phyloP scores from a whole-genome alignment of 2,329 filamentous ascomycete genomes.

The Microdochium nivale region DNA sequence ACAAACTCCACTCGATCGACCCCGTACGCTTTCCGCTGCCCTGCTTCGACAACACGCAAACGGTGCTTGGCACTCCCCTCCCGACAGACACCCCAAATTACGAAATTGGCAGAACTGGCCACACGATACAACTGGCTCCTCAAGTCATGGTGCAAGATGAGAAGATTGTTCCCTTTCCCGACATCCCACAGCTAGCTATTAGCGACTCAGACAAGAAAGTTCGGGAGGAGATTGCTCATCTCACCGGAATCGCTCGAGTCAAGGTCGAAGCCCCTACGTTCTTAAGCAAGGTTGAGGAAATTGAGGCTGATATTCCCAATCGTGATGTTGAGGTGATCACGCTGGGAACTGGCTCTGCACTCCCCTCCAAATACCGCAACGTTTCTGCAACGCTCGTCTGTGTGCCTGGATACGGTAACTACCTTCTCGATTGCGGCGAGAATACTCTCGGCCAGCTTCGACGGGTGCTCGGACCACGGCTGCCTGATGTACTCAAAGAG shows the following conservation, averaged over 20 bases:
- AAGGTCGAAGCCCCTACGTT: constrained; percentile 35
- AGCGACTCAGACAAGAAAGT: constrained; percentile 39
- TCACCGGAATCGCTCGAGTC: constrained; percentile 11
- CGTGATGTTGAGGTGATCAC: constrained; percentile 75
- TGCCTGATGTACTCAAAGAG: constrained; percentile 68
- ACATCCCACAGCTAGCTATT: constrained; percentile 34
- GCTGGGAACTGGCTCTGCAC: constrained; percentile 82
- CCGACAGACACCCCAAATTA: constrained; percentile 12
- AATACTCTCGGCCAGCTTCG: constrained; percentile 83
- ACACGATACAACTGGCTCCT: constrained; percentile 37
- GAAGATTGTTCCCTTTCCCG: constrained; percentile 36
- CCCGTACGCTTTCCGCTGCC: constrained; percentile 64
- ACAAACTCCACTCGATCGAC: constrained; percentile 66
- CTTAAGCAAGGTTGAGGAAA: constrained; percentile 35
- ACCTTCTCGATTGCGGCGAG: constrained; percentile 87
- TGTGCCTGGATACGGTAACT: constrained; percentile 78
- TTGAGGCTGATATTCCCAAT: constrained; percentile 59
- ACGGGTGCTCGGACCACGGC: constrained; percentile 58
- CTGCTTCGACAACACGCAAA: constrained; percentile 48
- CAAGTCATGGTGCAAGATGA: constrained; percentile 35
- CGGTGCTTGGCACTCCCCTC: constrained; percentile 11
- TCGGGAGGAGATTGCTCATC: constrained; percentile 16
- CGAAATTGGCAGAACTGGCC: constrained; percentile 33
- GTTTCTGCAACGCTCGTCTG: constrained; percentile 82
- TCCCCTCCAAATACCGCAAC: constrained; percentile 90